A percentile compares a stretch with the other conserved stretches of the same genome.
Conservation (phyloP, 2,329 filamentous ascomycete genomes). For the Apiospora sp. region DNA sequence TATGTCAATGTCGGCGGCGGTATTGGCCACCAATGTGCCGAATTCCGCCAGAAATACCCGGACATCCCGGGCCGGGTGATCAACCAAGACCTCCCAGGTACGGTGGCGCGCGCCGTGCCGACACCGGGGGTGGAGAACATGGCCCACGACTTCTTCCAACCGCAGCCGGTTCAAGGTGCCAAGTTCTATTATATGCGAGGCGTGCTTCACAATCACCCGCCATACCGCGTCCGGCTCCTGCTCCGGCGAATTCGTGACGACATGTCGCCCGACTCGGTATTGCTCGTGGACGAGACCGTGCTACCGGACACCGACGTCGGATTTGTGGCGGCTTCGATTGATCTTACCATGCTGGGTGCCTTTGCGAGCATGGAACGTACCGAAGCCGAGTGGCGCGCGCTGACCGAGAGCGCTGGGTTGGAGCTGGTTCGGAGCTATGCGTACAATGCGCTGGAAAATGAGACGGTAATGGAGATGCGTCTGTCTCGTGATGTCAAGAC, state of each 20-base stretch:
- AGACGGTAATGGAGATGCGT: neutral
- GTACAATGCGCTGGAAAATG: neutral
- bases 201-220: constrained; percentile 48
- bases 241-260: constrained; percentile 39
- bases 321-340: neutral
- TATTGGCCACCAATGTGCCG: neutral
- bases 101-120: neutral
- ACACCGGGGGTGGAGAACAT: constrained; percentile 1
- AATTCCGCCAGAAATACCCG: neutral
- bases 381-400: neutral
- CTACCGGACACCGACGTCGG: constrained; percentile 38
- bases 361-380: neutral
- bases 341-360: neutral
- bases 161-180: constrained; percentile 30
- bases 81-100: neutral
- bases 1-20: constrained; percentile 10
- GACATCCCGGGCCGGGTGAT: neutral
- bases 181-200: constrained; percentile 47
- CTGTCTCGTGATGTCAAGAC: neutral
- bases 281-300: constrained; percentile 44
- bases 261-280: constrained; percentile 36
- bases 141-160: constrained; percentile 17
- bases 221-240: constrained; percentile 44
- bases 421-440: neutral
- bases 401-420: neutral